Evolutionary conservation across 2,329 filamentous ascomycete genomes (phyloP).

Genomic region (Penicillium sp.): DNA sequence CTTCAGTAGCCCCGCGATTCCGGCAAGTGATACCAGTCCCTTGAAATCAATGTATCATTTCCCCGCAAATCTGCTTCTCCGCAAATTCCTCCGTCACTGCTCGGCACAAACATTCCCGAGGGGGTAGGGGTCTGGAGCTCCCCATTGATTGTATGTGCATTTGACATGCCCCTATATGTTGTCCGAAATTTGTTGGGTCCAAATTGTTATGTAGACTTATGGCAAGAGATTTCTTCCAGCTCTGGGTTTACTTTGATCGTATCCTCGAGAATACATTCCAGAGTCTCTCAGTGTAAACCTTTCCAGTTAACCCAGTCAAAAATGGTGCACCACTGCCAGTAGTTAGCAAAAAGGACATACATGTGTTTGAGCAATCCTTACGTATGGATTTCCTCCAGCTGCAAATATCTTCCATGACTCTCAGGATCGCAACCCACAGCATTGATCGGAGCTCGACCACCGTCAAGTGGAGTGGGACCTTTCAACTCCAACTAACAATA

Average conservation of each 20-base stretch:
- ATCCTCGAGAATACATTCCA: neutral
- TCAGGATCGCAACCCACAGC: slow-evolving; percentile 8
- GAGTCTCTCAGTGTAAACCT: slow-evolving; percentile 1
- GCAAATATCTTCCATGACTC: slow-evolving; percentile 16
- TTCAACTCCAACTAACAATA: slow-evolving; percentile 2
- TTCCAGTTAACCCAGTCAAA: neutral
- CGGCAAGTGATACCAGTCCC: neutral
- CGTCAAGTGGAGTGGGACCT: slow-evolving; percentile 2
- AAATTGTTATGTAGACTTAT: neutral
- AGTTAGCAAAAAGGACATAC: too few species aligned
- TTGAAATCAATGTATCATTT: neutral
- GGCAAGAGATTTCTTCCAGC: neutral
- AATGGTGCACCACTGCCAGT: neutral
- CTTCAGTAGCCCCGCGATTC: neutral
- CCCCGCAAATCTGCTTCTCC: neutral
- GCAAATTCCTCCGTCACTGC: neutral
- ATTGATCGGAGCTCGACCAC: slow-evolving; percentile 11
- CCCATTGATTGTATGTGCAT: neutral
- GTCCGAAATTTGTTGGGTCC: neutral
- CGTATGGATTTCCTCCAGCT: neutral
- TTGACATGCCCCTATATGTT: neutral
- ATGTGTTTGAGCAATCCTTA: too few species aligned
- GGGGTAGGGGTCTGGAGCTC: neutral
- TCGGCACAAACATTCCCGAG: neutral
- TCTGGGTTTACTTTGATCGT: neutral